phyloP scores from a whole-genome alignment of 495 filamentous ascomycete species.

The Trichoderma gamsii region DNA sequence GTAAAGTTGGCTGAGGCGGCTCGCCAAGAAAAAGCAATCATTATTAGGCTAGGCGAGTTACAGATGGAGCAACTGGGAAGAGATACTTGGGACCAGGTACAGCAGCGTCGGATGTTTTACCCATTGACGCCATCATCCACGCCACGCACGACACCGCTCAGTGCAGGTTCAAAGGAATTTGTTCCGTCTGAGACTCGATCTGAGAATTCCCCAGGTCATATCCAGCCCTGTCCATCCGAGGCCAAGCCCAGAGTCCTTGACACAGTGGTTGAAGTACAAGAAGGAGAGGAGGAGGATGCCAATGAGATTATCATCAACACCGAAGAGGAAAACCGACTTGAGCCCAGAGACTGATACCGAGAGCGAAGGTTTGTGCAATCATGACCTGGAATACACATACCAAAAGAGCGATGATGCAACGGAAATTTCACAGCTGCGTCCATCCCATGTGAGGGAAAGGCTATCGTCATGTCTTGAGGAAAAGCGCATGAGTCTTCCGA shows the following conservation, averaged over 20 bases:
- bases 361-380: background rate
- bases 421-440: background rate
- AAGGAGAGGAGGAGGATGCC: background rate
- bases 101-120: background rate
- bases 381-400: background rate
- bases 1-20: slow-evolving; percentile 30
- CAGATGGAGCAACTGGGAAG: slow-evolving; percentile 26
- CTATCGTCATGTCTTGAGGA: background rate
- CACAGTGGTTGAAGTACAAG: background rate
- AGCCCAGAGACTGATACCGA: background rate
- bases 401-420: background rate
- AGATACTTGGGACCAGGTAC: background rate
- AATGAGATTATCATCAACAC: background rate
- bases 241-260: background rate
- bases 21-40: slow-evolving; percentile 35
- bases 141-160: background rate
- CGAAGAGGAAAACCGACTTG: background rate
- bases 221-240: background rate
- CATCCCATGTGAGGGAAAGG: background rate
- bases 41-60: slow-evolving; percentile 38
- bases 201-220: background rate
- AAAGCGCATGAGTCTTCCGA: background rate
- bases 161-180: background rate
- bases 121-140: background rate
- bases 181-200: background rate